Evolutionary conservation across 768 basidiomycete genomes (phyloP), one percentile per base, ranked within the genome.

Genomic region (Pisolithus microcarpus): DNA sequence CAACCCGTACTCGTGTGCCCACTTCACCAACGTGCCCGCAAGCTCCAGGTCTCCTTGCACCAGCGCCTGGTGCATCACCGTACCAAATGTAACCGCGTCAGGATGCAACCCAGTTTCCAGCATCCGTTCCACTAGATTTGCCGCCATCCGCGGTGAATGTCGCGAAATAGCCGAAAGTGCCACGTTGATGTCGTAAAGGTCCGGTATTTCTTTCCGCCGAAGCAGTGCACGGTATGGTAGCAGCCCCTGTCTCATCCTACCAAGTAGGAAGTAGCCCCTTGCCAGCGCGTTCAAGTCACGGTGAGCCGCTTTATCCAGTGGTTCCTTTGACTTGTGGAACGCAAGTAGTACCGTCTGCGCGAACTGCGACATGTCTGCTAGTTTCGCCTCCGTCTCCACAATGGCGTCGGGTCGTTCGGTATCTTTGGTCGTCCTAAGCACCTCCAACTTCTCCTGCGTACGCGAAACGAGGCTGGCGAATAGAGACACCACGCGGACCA

Each of bases 181-280:
- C 45, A 88, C 77, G 58, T 85, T 86, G 46, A 85, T 67, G 59
- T 88, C 86, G 59, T 78, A 69, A 37, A 75, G 55, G 62, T 87
- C 84, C 15, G 83, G 83, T 47, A 75, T 58, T 60, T 82, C 77
- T 50, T 61, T 65, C 45, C 80, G 77, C 21, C 62, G 55, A 38
- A 79, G 60, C 36, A 85, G 60, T 49, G 74, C 50, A 47, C 67
- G 69, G 58, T 87, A 68, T 21, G 72, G 65, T 9, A 64, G 57
- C 50, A 84, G 70, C 2, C 80, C 84, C 38, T 74, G 69, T 40
- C 57, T 44, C 55, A 73, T 61, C 43, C 74, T 62, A 19, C 78
- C 81, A 23, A 81, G 65, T 51, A 84, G 72, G 57, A 85, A 80
- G 62, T 76, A 76, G 19, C 76, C 80, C 51, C 84, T 75, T 2